Evolutionary conservation across 768 basidiomycete species (phyloP).

Genomic region (Naganishia vaughanmartiniae): DNA sequence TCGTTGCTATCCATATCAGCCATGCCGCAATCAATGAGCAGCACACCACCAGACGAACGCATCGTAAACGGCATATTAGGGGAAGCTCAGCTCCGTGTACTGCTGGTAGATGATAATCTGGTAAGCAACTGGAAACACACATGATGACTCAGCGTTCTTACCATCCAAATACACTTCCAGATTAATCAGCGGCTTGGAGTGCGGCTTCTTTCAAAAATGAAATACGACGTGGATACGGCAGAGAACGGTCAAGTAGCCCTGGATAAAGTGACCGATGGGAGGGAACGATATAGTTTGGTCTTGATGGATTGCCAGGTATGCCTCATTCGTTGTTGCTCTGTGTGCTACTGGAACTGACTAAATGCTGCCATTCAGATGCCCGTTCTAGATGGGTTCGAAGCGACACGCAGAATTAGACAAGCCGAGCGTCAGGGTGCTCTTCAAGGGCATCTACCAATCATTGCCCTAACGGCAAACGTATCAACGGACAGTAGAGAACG

Average conservation of each 20-base stretch:
- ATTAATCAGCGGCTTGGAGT: conserved; percentile 28
- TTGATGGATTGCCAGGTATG: conserved; percentile 30
- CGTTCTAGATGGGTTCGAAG: conserved; percentile 27
- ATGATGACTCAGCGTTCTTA: not conserved
- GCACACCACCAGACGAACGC: conserved; percentile 6
- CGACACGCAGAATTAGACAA: conserved; percentile 15
- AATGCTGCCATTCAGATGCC: conserved; percentile 9
- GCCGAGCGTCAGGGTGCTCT: not conserved
- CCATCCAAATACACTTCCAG: not conserved
- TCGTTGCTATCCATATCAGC: not conserved
- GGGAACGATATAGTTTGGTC: conserved; percentile 23
- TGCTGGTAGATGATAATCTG: conserved; percentile 28
- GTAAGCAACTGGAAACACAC: not conserved
- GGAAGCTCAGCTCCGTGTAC: not conserved
- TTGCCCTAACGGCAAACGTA: conserved; percentile 28
- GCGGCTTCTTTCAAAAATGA: conserved; percentile 25
- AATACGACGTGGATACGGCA: conserved; percentile 26
- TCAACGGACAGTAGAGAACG: conserved; percentile 8
- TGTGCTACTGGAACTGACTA: not conserved
- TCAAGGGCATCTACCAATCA: conserved; percentile 5
- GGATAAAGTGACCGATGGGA: conserved; percentile 2
- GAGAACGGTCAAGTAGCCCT: conserved; percentile 27
- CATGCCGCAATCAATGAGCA: not conserved
- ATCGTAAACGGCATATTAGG: not conserved
- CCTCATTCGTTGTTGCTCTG: not conserved